phyloP scores from a whole-genome alignment of 306 rosid species.

The Sindora glabra region DNA sequence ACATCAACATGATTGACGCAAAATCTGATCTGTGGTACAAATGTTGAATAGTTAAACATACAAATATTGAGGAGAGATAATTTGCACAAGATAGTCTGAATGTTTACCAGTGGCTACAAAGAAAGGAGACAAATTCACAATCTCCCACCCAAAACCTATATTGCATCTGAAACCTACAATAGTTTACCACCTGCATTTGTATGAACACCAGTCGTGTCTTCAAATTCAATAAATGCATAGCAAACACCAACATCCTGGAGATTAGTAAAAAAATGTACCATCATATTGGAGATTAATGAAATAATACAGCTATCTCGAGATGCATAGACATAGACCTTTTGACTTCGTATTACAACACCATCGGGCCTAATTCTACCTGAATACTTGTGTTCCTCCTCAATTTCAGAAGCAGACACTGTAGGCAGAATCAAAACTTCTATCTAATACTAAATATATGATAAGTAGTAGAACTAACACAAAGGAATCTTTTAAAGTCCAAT shows the following conservation, averaged over 20 bases:
- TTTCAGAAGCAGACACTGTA: conserved; percentile 58
- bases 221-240: conserved; percentile 94
- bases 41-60: too few species aligned
- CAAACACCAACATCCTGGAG: conserved; percentile 96
- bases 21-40: too few species aligned
- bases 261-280: conserved; percentile 14
- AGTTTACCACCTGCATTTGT: too few species aligned
- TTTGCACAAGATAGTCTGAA: too few species aligned
- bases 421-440: conserved; percentile 26
- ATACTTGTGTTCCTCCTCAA: conserved; percentile 62
- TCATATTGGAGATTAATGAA: not conserved
- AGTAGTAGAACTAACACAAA: not conserved
- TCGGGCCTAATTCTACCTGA: conserved; percentile 59
- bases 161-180: too few species aligned
- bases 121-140: too few species aligned
- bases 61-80: too few species aligned
- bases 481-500: too few species aligned
- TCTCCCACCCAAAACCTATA: too few species aligned
- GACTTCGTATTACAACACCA: conserved; percentile 71
- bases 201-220: conserved; percentile 75
- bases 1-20: too few species aligned
- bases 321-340: conserved; percentile 42
- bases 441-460: not conserved
- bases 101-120: too few species aligned
- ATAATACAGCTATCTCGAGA: conserved; percentile 3